Percentiles rank a stretch among this genome's conserved stretches.
phyloP scores from a whole-genome alignment of 352 stramenopile species.

The Phytophthora ramorum region DNA sequence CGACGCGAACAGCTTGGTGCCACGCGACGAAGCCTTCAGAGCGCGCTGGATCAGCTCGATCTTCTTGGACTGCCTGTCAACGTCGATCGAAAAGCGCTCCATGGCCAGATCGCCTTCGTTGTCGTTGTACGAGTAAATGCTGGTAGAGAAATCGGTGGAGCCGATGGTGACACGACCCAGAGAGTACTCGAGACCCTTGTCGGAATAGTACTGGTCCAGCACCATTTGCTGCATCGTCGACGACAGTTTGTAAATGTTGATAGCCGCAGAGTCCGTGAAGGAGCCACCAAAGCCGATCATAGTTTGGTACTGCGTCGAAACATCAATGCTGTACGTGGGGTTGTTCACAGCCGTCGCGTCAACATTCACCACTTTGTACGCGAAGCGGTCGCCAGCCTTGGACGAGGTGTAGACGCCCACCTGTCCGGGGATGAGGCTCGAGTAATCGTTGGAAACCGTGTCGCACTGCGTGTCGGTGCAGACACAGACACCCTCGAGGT shows the following conservation, averaged over 20 bases:
- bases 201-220: constrained; percentile 76
- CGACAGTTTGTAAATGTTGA: constrained; percentile 80
- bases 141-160: constrained; percentile 87
- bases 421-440: constrained; percentile 38
- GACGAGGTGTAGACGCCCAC: constrained; percentile 50
- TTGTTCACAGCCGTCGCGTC: constrained; percentile 14
- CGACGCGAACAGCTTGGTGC: constrained; percentile 80
- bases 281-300: constrained; percentile 90
- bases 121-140: constrained; percentile 87
- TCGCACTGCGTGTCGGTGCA: constrained; percentile 55
- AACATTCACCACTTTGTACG: constrained; percentile 36
- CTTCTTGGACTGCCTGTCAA: constrained; percentile 77
- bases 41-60: constrained; percentile 73
- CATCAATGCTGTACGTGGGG: constrained; percentile 49
- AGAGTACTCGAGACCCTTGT: constrained; percentile 80
- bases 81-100: constrained; percentile 74
- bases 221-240: constrained; percentile 64
- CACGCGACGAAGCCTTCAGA: constrained; percentile 41
- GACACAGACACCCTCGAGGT: constrained; percentile 51
- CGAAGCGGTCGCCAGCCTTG: constrained; percentile 47
- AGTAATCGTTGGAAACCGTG: constrained; percentile 49
- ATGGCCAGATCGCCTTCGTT: constrained; percentile 67
- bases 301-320: constrained; percentile 60
- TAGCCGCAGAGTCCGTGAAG: constrained; percentile 87
- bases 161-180: constrained; percentile 83